Base-by-base conservation (phyloP, 2,329 filamentous ascomycete genomes). In the Hysterium pulicare region DNA sequence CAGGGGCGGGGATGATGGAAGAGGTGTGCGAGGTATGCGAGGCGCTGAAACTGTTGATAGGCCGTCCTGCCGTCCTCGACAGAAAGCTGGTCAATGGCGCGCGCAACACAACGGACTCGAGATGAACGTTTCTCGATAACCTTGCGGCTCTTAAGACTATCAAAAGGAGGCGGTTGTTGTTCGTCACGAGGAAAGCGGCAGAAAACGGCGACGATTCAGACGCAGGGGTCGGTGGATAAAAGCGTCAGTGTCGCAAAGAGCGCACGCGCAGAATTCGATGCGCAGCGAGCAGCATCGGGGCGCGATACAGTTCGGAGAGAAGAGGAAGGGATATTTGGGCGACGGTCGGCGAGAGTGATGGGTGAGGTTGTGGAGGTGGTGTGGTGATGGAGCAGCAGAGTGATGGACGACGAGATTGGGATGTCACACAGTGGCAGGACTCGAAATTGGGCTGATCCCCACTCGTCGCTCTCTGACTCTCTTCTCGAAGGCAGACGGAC, bases 181-280 rank as follows among this genome's bases (percentile, higher is more conserved):
- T 5, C 5, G 36, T 30, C 5, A 8, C 21, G 33, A 15, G 16
- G 10, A 22, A 33, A 30, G 32, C 26, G 31, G 36, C 23, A 16
- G 45, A 34, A 31, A 17, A 23, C 28, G 22, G 44, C 21, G 33
- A 33, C 15, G 31, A 15, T 19, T 32, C 26, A 30, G 44, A 48
- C 44, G 48, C 51, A 53, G 51, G 51, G 44, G 54, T 41, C 38
- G 33, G 31, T 30, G 47, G 45, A 35, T 16, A 42, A 47, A 44
- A 45, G 58, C 52, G 55, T 59, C 58, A 59, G 56, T 54, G 59
- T 60, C 57, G 57, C 58, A 57, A 50, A 48, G 51, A 61, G 56
- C 58, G 54, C 60, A 51, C 59, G 51, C 57, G 54, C 53, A 57
- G 51, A 50, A 44, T 42, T 34, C 47, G 51, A 49, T 46, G 53